Conservation (phyloP, 306 rosid genomes). For the Quercus wislizeni region DNA sequence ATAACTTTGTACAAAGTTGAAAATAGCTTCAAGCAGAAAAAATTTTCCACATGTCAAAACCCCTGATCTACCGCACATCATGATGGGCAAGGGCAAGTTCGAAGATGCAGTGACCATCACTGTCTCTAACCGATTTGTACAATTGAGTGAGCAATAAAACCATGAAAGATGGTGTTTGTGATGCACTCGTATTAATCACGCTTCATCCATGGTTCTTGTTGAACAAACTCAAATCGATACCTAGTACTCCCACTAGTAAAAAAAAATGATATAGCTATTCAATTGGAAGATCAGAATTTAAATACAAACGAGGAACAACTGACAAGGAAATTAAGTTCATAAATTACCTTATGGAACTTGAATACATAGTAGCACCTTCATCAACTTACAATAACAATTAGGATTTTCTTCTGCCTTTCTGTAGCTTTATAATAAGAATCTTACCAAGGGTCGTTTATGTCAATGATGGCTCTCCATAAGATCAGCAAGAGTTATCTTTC, state of each 20-base stretch:
- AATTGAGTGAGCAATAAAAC: constrained; percentile 19
- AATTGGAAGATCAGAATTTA: background rate
- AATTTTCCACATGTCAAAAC: constrained; percentile 14
- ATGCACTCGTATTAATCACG: constrained; percentile 5
- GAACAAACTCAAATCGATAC: background rate
- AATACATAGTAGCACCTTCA: constrained; percentile 6
- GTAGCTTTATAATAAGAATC: background rate
- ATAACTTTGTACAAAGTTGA: constrained; percentile 29
- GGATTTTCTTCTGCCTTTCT: background rate
- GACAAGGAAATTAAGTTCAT: constrained; percentile 3
- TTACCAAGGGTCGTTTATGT: background rate
- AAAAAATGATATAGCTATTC: background rate
- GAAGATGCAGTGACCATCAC: constrained; percentile 7
- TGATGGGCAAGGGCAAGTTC: constrained; percentile 10
- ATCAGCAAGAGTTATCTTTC: constrained; percentile 82
- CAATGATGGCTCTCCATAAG: constrained; percentile 48
- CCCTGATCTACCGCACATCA: constrained; percentile 20
- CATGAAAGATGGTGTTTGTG: background rate
- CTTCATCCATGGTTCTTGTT: background rate
- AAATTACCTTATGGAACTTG: constrained; percentile 17
- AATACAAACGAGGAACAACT: background rate
- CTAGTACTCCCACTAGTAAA: background rate
- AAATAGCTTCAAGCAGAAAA: constrained; percentile 15
- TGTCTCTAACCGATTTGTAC: constrained; percentile 6
- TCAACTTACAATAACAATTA: background rate